phyloP scores from a whole-genome alignment of 208 protist genomes.

The Trypanosoma platydactyli region DNA sequence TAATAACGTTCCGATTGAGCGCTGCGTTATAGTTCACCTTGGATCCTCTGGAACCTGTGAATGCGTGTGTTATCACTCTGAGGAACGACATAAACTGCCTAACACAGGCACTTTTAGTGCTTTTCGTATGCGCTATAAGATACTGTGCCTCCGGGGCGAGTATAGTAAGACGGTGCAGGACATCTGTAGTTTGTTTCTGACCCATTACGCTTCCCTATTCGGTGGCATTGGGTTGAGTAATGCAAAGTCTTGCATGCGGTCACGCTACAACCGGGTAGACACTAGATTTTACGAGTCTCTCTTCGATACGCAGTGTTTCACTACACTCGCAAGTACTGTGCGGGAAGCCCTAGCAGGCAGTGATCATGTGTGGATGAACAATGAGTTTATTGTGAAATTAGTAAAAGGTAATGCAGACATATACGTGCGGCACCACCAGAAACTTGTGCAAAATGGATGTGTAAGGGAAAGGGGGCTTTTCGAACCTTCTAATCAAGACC shows the following conservation, averaged over 20 bases:
- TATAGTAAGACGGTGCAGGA: constrained; percentile 64
- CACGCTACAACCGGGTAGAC: constrained; percentile 13
- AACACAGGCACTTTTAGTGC: constrained; percentile 67
- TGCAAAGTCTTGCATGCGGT: constrained; percentile 33
- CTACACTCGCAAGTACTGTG: constrained; percentile 55
- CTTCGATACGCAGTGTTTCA: constrained; percentile 67
- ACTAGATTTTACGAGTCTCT: constrained; percentile 54
- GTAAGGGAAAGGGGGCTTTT: constrained; percentile 62
- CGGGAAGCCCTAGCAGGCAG: constrained; percentile 47
- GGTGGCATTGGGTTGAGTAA: constrained; percentile 58
- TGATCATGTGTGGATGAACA: constrained; percentile 71
- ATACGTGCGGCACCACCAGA: constrained; percentile 48
- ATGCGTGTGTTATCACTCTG: constrained; percentile 56
- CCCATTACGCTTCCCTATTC: constrained; percentile 76
- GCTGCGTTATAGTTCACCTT: constrained; percentile 56
- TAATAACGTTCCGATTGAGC: constrained; percentile 44
- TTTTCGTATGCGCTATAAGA: constrained; percentile 57
- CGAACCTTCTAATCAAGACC: constrained; percentile 56
- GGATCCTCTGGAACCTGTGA: constrained; percentile 52
- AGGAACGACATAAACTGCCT: constrained; percentile 48
- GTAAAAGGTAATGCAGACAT: constrained; percentile 54
- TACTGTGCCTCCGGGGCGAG: constrained; percentile 52
- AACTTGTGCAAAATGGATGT: constrained; percentile 53
- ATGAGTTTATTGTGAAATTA: constrained; percentile 83
- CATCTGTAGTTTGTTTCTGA: constrained; percentile 77